Percentiles rank a stretch among this genome's conserved stretches.
These are phyloP conservation scores for Afroboletus lepidellus DNA, from an alignment of 1,284 basidiomycete species.

Conservation along the genomic window DNA sequence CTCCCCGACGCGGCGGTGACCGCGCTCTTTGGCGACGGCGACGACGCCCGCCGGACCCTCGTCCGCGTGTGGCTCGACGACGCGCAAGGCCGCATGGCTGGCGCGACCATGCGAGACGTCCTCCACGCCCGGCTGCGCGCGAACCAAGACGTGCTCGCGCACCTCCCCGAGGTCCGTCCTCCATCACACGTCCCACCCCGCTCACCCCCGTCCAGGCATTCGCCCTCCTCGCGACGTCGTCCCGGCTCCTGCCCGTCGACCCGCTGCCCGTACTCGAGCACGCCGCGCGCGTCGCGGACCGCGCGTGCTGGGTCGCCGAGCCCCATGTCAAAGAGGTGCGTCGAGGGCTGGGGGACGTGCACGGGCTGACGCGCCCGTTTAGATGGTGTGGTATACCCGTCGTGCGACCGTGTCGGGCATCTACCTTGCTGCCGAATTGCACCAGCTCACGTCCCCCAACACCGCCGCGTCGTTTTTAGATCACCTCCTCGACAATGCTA, in stretches of 20 bases:
- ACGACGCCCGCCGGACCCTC: conserved; percentile 60
- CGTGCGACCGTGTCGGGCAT: conserved; percentile 60
- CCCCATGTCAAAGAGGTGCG: conserved; percentile 56
- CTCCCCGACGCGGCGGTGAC: conserved; percentile 69
- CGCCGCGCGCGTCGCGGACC: conserved; percentile 58
- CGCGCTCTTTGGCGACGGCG: conserved; percentile 69
- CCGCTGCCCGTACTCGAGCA: conserved; percentile 58
- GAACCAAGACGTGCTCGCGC: conserved; percentile 61
- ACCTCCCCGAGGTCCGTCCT: conserved; percentile 62
- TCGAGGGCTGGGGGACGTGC: conserved; percentile 4
- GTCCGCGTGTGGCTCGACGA: conserved; percentile 69
- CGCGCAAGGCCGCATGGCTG: conserved; percentile 54
- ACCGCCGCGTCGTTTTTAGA: conserved; percentile 67
- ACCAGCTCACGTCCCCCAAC: conserved; percentile 67
- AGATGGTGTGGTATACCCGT: conserved; percentile 69
- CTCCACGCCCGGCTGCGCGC: conserved; percentile 53
- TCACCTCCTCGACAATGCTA: conserved; percentile 50
- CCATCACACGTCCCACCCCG: background rate
- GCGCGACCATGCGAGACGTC: conserved; percentile 41
- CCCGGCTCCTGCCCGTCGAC: conserved; percentile 52
- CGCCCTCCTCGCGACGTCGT: conserved; percentile 56
- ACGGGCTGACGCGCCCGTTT: conserved; percentile 6
- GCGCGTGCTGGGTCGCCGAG: conserved; percentile 57
- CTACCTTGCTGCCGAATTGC: conserved; percentile 71
- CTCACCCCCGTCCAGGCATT: conserved; percentile 49